Base-by-base conservation (phyloP, 768 basidiomycete genomes). In the Trametes gibbosa region DNA sequence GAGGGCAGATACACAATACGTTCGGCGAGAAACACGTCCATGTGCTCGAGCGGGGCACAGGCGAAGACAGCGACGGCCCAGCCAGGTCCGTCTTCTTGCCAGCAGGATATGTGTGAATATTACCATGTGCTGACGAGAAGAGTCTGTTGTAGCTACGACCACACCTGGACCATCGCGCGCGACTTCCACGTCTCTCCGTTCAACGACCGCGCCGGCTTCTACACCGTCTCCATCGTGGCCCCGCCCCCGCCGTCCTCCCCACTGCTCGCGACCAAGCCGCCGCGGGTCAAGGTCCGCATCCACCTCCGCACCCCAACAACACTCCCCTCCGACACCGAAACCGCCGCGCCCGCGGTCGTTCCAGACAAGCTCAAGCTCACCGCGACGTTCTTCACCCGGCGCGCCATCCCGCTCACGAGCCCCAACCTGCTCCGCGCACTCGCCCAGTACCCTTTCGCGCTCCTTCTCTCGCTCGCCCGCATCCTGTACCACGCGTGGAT, bases 181-280 rank as follows among this genome's bases (percentile, higher is more conserved):
- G 77, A 81, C 61, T 90, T 90, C 68, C 87, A 90, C 63, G 87
- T 90, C 46, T 90, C 87, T 0, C 86, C 89, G 0, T 89, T 89
- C 77, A 90, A 89, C 68, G 84, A 87, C 64, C 79, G 87, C 3
- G 75, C 79, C 23, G 87, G 87, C 0, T 85, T 76, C 68, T 90
- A 89, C 72, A 79, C 73, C 3, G 75, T 87, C 16, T 78, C 84
- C 43, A 66, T 90, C 21, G 74, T 74, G 57, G 66, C 74, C 12
- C 86, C 87, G 4, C 61, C 78, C 9, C 75, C 75, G 2, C 69
- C 66, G 12, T 55, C 63, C 43, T 27, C 61, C 23, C 54, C 62
- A 63, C 50, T 39, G 51, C 66, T 42, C 49, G 13, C 29, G 48
- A n/a, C 62, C 53, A 10, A 68, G 64, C 32, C 74, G 35, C 47